Conservation (phyloP, 129 eudicot species). For the Escallonia rubra region DNA sequence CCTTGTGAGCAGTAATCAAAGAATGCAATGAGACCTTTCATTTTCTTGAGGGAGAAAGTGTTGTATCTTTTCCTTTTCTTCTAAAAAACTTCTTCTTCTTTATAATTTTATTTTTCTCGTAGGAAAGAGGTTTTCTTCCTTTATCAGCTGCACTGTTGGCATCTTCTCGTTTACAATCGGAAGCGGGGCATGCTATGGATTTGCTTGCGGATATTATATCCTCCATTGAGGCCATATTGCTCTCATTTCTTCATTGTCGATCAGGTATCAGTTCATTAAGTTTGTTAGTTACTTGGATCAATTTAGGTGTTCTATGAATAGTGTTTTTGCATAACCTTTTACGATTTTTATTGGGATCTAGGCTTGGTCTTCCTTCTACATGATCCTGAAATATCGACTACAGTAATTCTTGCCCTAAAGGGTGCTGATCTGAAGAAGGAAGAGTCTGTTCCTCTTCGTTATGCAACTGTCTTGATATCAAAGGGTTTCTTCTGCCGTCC, state of each 20-base stretch:
- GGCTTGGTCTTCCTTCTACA: constrained; percentile 75
- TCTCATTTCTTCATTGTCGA: constrained; percentile 77
- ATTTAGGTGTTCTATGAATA: too few relatives aligned
- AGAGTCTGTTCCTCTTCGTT: constrained; percentile 79
- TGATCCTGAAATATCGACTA: constrained; percentile 76
- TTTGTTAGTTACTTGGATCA: not conserved
- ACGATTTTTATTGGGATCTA: constrained; percentile 15
- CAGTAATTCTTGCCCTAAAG: constrained; percentile 57
- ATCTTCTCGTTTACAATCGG: constrained; percentile 59
- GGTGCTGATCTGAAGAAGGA: constrained; percentile 50
- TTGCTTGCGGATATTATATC: constrained; percentile 65
- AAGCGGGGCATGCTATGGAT: constrained; percentile 48
- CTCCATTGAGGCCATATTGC: constrained; percentile 58
- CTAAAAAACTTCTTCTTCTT: too few relatives aligned
- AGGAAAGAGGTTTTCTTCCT: constrained; percentile 98
- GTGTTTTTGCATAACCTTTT: too few relatives aligned
- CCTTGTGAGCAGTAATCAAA: too few relatives aligned
- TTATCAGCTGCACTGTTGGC: constrained; percentile 86
- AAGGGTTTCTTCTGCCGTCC: constrained; percentile 73
- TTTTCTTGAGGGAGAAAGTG: too few relatives aligned
- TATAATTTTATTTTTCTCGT: not conserved
- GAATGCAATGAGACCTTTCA: too few relatives aligned
- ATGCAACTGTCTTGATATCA: constrained; percentile 70
- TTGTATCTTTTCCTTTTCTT: too few relatives aligned
- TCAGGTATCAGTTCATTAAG: constrained; percentile 50